Evolutionary conservation across 148 eudicot genomes (phyloP).

Genomic region (Amaranthus hypochondriacus): DNA sequence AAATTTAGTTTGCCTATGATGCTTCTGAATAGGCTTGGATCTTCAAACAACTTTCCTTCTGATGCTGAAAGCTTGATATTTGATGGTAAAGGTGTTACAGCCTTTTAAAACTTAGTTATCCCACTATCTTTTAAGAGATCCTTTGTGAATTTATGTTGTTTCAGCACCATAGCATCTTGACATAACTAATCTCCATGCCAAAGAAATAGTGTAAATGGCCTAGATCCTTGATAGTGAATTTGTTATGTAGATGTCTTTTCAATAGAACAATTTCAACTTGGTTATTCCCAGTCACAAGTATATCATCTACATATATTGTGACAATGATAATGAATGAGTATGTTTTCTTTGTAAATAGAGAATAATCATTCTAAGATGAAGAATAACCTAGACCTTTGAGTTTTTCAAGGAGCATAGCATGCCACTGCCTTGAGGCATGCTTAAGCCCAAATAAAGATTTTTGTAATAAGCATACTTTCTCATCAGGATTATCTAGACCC

Average conservation of each 20-base stretch:
- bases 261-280: neutral
- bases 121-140: neutral
- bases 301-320: neutral
- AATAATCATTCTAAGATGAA: too few relatives aligned
- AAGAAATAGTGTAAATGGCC: neutral
- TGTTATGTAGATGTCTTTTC: neutral
- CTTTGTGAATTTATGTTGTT: neutral
- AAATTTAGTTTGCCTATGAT: slow-evolving; percentile 1
- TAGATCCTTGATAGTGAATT: neutral
- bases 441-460: neutral
- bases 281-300: neutral
- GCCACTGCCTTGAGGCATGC: neutral
- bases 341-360: neutral
- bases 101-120: neutral
- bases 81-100: neutral
- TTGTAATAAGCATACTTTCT: too few relatives aligned
- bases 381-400: neutral
- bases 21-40: neutral
- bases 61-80: neutral
- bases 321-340: neutral
- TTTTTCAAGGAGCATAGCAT: neutral
- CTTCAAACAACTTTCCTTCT: neutral
- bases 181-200: neutral
- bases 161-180: neutral
- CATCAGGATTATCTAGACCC: too few relatives aligned